A percentile compares a stretch with the other conserved stretches of the same genome.
Evolutionary conservation across 176 grass and related monocot species (phyloP).

Genomic region (Pontederia crassipes): DNA sequence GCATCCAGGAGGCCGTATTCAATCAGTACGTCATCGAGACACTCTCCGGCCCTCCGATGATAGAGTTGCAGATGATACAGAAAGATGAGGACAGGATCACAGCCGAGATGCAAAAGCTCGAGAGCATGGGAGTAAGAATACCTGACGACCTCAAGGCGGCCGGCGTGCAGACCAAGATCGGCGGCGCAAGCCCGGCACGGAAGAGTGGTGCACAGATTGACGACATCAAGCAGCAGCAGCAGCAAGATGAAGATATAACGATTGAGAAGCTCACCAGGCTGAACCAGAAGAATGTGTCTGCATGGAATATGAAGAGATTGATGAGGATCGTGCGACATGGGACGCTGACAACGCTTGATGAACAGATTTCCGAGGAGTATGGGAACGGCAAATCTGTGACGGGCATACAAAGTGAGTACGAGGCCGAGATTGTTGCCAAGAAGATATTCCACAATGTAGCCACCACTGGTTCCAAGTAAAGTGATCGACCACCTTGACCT

Average conservation of each 20-base stretch:
- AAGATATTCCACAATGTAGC: constrained; percentile 79
- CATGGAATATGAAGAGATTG: constrained; percentile 94
- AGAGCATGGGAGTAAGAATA: constrained; percentile 55
- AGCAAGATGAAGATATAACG: constrained; percentile 55
- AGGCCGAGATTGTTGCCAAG: constrained; percentile 82
- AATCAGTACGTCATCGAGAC: constrained; percentile 97
- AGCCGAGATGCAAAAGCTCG: constrained; percentile 62
- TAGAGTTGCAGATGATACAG: constrained; percentile 4
- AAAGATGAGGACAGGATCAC: constrained; percentile 53
- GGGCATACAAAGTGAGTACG: constrained; percentile 74
- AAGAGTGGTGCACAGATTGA: neutral
- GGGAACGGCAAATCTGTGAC: constrained; percentile 33
- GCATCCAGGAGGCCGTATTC: constrained; percentile 90
- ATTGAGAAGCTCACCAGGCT: constrained; percentile 84
- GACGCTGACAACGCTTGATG: constrained; percentile 67
- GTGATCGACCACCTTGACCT: too few species aligned
- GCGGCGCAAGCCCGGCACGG: neutral
- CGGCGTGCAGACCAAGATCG: constrained; percentile 24
- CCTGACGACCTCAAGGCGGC: constrained; percentile 45
- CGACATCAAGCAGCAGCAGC: constrained; percentile 38
- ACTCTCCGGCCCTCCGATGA: constrained; percentile 61
- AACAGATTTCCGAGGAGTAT: constrained; percentile 31
- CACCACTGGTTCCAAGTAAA: constrained; percentile 62
- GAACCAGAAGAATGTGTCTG: constrained; percentile 86
- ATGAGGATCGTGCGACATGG: constrained; percentile 88